Percentiles rank a stretch among this genome's conserved stretches.
Conservation (phyloP, 2,329 filamentous ascomycete genomes). For the Trichoderma harzianum region DNA sequence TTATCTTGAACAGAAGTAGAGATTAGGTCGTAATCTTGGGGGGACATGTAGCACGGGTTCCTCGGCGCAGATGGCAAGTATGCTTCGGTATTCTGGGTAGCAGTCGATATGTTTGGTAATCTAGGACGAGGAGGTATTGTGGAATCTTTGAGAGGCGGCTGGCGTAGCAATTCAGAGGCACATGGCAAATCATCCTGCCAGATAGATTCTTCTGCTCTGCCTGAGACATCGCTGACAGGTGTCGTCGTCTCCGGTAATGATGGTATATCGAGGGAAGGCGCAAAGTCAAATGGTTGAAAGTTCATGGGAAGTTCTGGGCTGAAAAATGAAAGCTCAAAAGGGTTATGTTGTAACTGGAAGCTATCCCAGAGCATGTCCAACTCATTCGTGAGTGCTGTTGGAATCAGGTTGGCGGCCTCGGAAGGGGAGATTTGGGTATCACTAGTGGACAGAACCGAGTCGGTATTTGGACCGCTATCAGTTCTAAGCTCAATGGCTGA, state of each 20-base stretch:
- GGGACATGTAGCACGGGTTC: slow-evolving; percentile 6
- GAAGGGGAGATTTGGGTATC: not conserved
- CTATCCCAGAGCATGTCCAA: slow-evolving; percentile 10
- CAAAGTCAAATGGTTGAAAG: not conserved
- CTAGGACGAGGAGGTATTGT: not conserved
- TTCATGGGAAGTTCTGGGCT: not conserved
- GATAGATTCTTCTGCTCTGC: slow-evolving; percentile 1
- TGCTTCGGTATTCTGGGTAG: not conserved
- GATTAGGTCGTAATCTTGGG: not conserved
- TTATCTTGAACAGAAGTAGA: not conserved
- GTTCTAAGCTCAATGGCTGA: not conserved
- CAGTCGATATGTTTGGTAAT: not conserved
- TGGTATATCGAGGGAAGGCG: not conserved
- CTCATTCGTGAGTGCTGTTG: not conserved
- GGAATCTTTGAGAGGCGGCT: not conserved
- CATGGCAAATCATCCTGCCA: slow-evolving; percentile 11
- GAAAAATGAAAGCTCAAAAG: not conserved
- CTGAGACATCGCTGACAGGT: not conserved
- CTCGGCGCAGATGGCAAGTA: not conserved
- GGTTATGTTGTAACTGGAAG: not conserved
- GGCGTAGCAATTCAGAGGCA: not conserved
- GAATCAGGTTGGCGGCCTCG: not conserved
- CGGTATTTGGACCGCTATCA: not conserved
- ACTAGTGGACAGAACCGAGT: not conserved
- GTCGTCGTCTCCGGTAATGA: not conserved